Evolutionary conservation across 306 rosid genomes (phyloP), one percentile per base, ranked within the genome.

Genomic region (Cotoneaster glaucophyllus): DNA sequence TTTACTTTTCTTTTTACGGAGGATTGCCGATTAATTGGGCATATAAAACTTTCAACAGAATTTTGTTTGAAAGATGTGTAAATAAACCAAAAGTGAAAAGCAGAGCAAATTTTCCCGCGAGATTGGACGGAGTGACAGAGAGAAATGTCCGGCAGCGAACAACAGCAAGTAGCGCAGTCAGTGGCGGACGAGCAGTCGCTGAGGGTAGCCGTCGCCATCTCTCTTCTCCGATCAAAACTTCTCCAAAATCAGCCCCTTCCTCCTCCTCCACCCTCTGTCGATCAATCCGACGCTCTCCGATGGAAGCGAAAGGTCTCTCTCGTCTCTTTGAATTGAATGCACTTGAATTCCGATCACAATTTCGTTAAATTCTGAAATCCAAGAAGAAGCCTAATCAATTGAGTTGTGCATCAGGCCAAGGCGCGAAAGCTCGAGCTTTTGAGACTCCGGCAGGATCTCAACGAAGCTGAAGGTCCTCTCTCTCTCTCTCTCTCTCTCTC

Each of bases 281-380:
- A 70, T 15, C 61, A 83, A 39, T 86, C 97, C 62, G 87, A 90
- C n/a, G 83, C 87, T 74, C 83, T 90, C 82, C 95, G 90, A 37
- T 95, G 97, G 98, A 95, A 92, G 85, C 93, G 84, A 69, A 95
- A 95, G 98, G 97, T 92, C 80, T 57, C 45, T 71, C 54, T 73
- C 77, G 34, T 3, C 4, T 32, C n/a, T 48, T 56, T 52, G 15
- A 57, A 22, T 11, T 52, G 15, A 57, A 22, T 11, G 29, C 15
- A 22, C 63, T n/a, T 3, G 22, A 4, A 22, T 57, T 57, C 63
- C 63, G 39, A 29, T 15, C 24, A 31, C 43, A 28, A 31, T 13
- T 44, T 48, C 8, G 32, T 41, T 71, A 25, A 17, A 39, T 64
- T 25, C 6, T 19, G 48, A 7, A 57, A 52, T 41, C 80, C 56